phyloP scores from a whole-genome alignment of 352 stramenopile genomes.

The Globisporangium alternatum region DNA sequence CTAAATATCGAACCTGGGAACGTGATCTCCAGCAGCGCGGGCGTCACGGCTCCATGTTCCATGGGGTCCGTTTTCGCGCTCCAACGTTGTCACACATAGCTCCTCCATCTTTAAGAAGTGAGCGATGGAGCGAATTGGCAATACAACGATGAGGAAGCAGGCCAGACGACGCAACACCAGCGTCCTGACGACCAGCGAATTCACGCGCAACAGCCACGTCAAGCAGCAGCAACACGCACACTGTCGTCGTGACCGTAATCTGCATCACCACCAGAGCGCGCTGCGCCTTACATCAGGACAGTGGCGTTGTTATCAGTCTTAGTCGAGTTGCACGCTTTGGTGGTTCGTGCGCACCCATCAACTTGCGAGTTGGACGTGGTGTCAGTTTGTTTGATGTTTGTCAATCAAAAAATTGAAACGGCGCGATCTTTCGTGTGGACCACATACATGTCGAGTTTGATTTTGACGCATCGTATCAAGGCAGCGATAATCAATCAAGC shows the following conservation, averaged over 20 bases:
- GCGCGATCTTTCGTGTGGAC: conserved; percentile 4
- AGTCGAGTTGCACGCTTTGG: background rate
- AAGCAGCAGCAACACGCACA: background rate
- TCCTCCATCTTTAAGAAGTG: background rate
- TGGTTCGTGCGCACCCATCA: background rate
- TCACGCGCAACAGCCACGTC: background rate
- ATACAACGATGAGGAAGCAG: background rate
- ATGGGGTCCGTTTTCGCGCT: background rate
- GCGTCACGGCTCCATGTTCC: background rate
- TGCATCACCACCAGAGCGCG: background rate
- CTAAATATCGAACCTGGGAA: conserved; percentile 20
- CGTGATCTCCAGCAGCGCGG: conserved; percentile 17
- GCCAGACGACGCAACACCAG: background rate
- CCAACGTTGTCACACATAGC: no score
- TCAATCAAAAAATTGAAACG: conserved; percentile 5
- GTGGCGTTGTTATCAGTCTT: no score
- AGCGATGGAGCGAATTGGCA: background rate
- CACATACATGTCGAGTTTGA: background rate
- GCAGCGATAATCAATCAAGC: background rate
- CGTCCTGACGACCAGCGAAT: background rate
- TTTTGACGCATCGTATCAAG: no score
- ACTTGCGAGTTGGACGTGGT: background rate
- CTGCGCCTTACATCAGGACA: background rate
- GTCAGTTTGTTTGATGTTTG: background rate
- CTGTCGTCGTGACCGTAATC: background rate